Base-by-base conservation (phyloP, 192 early-diverging fungal genomes). In the Obelidium mucronatum region DNA sequence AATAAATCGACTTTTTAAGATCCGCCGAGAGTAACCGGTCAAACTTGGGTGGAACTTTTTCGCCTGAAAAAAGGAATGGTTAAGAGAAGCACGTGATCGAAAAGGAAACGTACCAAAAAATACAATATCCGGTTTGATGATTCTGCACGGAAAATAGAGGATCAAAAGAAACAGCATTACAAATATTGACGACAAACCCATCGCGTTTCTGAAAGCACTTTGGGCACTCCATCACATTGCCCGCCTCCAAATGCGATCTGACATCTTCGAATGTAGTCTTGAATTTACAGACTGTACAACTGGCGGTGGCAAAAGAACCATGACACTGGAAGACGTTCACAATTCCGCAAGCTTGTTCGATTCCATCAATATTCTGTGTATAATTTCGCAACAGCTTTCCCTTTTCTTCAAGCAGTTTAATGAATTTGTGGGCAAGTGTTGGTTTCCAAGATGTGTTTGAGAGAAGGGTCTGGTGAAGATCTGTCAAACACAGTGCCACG, bases 331-430 rank as follows among this genome's bases (percentile, higher is more conserved):
- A 80, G 5, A 98, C 88, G 2, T 81, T 85, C 31, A 87, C 80
- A 51, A 99, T 97, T 3, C 93, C 94, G 6, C 94, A 91, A 37
- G 90, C 86, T 51, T 94, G 90, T 78, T 99, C 97, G 15, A 99
- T 79, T 2, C 94, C 96, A 77, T 98, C 97, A 63, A 99, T 99
- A 74, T 99, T 99, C 73, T 99, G 97, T 0, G 97, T 97, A 78
- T 99, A 99, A 73, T 98, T 98, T 30, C 96, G 84, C 30, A 98
- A 75, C 51, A 99, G 82, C 81, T 95, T 93, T 1, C 89, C 93
- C 60, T 93, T 83, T 5, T 92, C 85, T 75, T 99, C 96, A 11
- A 99, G 79, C 51, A 95, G 72, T 79, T 95, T 96, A 68, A 98
- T 83, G 83, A 98, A 98, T 40, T 85, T 78, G 78, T 98, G 97